Evolutionary conservation across 495 filamentous ascomycete species (phyloP), one percentile per base, ranked within the genome.

Genomic region (Jackrogersella minutella): DNA sequence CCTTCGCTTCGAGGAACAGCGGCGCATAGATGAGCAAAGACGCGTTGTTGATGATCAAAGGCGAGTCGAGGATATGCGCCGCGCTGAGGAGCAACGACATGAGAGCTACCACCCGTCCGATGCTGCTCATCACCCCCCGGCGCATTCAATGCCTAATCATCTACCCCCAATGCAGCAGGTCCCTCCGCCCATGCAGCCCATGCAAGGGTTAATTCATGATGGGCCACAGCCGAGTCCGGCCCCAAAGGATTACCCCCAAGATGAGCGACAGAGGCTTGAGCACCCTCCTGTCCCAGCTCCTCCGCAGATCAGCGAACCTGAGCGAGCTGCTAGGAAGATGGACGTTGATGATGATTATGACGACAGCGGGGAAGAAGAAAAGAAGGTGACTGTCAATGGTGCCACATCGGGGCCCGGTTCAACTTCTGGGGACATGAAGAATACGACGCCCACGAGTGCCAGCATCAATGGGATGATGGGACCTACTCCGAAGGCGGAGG

Each of bases 271-370:
- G 43, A 78, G 79, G 50, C 73, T 83, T 51, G 81, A 83, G 7
- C 81, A 81, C 43, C 72, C 78, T 19, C 77, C 82, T 17, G 81
- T 82, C 55, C 75, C 83, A 11, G 76, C 80, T 31, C 76, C 80
- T 6, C 66, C 80, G 13, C 75, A 82, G 13, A 73, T 80, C 56
- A 80, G 79, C 26, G 87, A 90, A 70, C 83, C 84, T 43, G 95
- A 99, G 78, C 85, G 93, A 10, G 91, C 95, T 5, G 90, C 91
- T 31, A 86, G 95, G 7, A 95, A 97, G 76, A 96, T 99, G 88
- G 95, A 98, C 19, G 90, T 98, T 40, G 95, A 99, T 73, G 94
- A 99, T 76, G 88, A 97, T 62, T 97, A 99, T 64, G 85, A 88
- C 68, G 94, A 97, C 76, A 93, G 96, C 66, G 92, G 91, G 26